Percentiles rank a stretch among this genome's conserved stretches.
Evolutionary conservation across 306 rosid genomes (phyloP).

Genomic region (Corylus avellana): DNA sequence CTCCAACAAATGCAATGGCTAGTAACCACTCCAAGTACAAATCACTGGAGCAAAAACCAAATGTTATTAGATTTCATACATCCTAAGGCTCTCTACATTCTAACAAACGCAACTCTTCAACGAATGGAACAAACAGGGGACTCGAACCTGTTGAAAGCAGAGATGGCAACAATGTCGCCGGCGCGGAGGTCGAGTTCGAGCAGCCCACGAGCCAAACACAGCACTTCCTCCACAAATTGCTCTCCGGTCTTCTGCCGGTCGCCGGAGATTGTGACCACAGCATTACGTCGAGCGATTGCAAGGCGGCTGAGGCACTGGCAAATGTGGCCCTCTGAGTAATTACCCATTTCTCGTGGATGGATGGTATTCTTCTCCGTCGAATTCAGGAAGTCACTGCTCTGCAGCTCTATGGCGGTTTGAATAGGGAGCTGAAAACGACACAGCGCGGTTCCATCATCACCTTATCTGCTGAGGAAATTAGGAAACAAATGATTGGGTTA

Average conservation of each 20-base stretch:
- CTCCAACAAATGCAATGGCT: slow-evolving; percentile 88
- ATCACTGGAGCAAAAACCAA: slow-evolving; percentile 48
- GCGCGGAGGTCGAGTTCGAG: slow-evolving; percentile 52
- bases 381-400: too few species aligned
- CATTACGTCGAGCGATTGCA: slow-evolving; percentile 36
- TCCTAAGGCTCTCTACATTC: too few species aligned
- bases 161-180: slow-evolving; percentile 72
- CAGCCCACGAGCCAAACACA: slow-evolving; percentile 58
- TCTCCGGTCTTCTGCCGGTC: slow-evolving; percentile 49
- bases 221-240: slow-evolving; percentile 57
- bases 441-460: too few species aligned
- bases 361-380: too few species aligned
- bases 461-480: too few species aligned
- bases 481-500: too few species aligned
- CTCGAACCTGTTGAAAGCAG: slow-evolving; percentile 70
- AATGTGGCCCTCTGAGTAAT: slow-evolving; percentile 54
- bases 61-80: not conserved
- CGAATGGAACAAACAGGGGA: not conserved
- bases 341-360: slow-evolving; percentile 34
- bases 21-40: slow-evolving; percentile 83
- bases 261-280: slow-evolving; percentile 46
- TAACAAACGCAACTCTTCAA: not conserved
- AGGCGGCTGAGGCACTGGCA: slow-evolving; percentile 73
- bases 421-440: too few species aligned
- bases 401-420: too few species aligned